Evolutionary conservation across 192 early-diverging fungal species (phyloP).

Genomic region (Rhizophagus sp.): DNA sequence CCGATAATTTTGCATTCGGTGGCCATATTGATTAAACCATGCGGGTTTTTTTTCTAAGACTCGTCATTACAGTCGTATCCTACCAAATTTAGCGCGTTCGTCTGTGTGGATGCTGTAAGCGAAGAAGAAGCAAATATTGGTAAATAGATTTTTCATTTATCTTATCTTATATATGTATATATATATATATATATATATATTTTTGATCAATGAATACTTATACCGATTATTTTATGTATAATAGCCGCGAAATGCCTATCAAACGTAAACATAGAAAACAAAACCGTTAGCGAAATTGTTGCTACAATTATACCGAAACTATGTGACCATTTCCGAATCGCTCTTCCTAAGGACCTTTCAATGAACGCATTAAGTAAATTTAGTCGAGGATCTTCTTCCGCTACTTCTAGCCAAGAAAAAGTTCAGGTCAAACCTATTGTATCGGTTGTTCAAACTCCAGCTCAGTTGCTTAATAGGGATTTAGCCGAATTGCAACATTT

Average conservation of each 20-base stretch:
- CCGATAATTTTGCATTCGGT: background rate
- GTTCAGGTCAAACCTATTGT: background rate
- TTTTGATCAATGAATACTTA: background rate
- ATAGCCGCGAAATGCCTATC: constrained; percentile 18
- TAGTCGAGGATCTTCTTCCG: background rate
- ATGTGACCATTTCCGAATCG: constrained; percentile 24
- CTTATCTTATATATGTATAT: too few relatives aligned
- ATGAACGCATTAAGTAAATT: constrained; percentile 17
- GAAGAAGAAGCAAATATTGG: constrained; percentile 23
- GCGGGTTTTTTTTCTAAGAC: constrained; percentile 8
- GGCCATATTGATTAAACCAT: background rate
- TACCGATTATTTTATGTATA: background rate
- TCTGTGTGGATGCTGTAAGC: constrained; percentile 28
- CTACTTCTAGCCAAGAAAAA: background rate
- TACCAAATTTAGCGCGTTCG: constrained; percentile 28
- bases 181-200: background rate
- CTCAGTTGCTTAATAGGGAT: constrained; percentile 13
- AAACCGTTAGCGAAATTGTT: constrained; percentile 26
- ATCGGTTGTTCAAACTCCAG: background rate
- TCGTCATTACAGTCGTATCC: constrained; percentile 29
- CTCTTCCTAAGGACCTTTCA: constrained; percentile 19
- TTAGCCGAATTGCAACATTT: constrained; percentile 19
- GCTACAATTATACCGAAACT: constrained; percentile 18
- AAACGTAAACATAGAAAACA: constrained; percentile 19
- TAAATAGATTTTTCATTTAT: background rate